Conservation (phyloP, 2,329 filamentous ascomycete genomes). For the Magnaporthales sp. region DNA sequence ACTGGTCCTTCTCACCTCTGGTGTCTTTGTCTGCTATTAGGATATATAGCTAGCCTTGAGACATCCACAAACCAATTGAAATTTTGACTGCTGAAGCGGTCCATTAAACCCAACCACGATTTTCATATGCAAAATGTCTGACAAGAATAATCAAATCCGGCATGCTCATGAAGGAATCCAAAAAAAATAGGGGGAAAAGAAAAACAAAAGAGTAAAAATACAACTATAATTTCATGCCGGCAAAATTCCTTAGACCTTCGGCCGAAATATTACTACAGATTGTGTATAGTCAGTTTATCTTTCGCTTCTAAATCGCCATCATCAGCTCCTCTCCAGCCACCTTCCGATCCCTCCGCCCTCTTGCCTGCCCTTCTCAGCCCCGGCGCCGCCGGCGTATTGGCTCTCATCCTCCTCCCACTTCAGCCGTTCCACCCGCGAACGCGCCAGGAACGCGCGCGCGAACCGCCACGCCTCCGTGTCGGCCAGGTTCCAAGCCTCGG, state of each 20-base stretch:
- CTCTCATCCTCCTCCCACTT: conserved; percentile 65
- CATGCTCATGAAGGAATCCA: not conserved
- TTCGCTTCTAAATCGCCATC: not conserved
- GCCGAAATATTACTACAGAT: not conserved
- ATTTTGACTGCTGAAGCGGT: not conserved
- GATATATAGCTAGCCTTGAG: not conserved
- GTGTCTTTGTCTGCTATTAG: not conserved
- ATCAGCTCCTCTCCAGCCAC: not conserved
- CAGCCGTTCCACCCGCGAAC: conserved; percentile 51
- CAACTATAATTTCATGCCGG: not conserved
- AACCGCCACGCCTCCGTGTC: conserved; percentile 76
- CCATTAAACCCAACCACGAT: not conserved
- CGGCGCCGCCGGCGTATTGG: conserved; percentile 54
- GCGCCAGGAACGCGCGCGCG: conserved; percentile 56
- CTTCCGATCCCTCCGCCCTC: conserved; percentile 10
- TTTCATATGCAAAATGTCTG: not conserved
- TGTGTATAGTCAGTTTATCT: not conserved
- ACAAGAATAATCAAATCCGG: not conserved
- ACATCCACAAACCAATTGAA: not conserved
- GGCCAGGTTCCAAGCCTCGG: conserved; percentile 61
- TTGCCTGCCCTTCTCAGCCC: conserved; percentile 34
- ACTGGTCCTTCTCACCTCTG: not conserved
- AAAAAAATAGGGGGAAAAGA: too few species aligned
- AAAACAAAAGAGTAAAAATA: not conserved
- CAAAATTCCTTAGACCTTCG: not conserved